phyloP scores from a whole-genome alignment of 331 rosid species.

The Dryas integrifolia region DNA sequence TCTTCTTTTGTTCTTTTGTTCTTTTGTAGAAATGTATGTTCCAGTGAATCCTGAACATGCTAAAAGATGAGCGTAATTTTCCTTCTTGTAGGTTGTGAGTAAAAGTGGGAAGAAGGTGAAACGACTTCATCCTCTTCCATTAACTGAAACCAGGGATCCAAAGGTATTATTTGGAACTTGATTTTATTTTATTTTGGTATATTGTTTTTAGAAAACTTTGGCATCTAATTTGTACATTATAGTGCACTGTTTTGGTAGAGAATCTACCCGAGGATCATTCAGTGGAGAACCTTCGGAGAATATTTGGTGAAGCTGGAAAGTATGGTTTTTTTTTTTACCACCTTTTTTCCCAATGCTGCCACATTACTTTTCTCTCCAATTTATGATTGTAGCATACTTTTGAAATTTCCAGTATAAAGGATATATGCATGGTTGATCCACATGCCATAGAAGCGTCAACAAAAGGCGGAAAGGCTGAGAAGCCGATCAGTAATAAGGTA shows the following conservation, averaged over 20 bases:
- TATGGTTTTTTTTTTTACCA: slow-evolving; percentile 33
- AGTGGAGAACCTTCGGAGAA: slow-evolving; percentile 60
- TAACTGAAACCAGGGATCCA: slow-evolving; percentile 53
- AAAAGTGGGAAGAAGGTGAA: slow-evolving; percentile 76
- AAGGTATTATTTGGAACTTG: slow-evolving; percentile 52
- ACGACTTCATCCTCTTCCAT: slow-evolving; percentile 63
- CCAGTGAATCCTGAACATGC: slow-evolving; percentile 22
- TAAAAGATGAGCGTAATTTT: background rate
- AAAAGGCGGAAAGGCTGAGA: slow-evolving; percentile 54
- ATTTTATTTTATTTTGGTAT: background rate
- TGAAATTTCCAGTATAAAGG: slow-evolving; percentile 60
- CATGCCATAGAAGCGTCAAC: slow-evolving; percentile 44
- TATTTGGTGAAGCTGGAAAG: slow-evolving; percentile 89
- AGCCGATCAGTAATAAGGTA: slow-evolving; percentile 66
- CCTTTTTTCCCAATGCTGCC: background rate
- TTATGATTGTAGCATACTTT: slow-evolving; percentile 9
- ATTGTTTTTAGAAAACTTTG: slow-evolving; percentile 4
- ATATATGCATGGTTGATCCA: slow-evolving; percentile 58
- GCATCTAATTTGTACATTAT: slow-evolving; percentile 46
- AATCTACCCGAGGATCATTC: slow-evolving; percentile 88
- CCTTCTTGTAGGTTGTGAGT: slow-evolving; percentile 65
- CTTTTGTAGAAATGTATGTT: slow-evolving; percentile 18
- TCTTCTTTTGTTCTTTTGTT: slow-evolving; percentile 17
- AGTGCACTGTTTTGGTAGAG: slow-evolving; percentile 92
- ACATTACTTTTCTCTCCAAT: slow-evolving; percentile 1